Evolutionary conservation across 1,284 basidiomycete genomes (phyloP).

Genomic region (Ceratobasidium sp.): DNA sequence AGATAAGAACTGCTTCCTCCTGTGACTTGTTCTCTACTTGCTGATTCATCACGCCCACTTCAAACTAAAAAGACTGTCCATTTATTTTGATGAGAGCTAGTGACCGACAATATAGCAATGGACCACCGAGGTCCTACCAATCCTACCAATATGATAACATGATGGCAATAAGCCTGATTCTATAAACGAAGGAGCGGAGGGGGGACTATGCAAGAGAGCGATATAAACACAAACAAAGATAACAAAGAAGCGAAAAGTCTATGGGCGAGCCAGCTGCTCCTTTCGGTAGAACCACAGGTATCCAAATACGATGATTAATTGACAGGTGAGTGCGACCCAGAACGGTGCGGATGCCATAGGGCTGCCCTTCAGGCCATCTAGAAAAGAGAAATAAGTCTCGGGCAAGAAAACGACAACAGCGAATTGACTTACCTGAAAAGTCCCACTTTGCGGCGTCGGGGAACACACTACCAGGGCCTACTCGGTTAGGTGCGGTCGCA

Average conservation of each 20-base stretch:
- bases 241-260: conserved; percentile 32
- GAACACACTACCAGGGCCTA: conserved; percentile 90
- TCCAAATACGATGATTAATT: conserved; percentile 85
- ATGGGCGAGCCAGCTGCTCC: conserved; percentile 69
- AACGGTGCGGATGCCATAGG: conserved; percentile 85
- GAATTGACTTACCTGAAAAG: conserved; percentile 67
- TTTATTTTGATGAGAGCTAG: conserved; percentile 45
- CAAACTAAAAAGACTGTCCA: conserved; percentile 42
- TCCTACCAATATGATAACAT: conserved; percentile 43
- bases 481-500: conserved; percentile 83
- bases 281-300: conserved; percentile 97
- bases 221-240: conserved; percentile 34
- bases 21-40: neutral
- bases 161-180: conserved; percentile 26
- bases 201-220: conserved; percentile 42
- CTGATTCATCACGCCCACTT: neutral
- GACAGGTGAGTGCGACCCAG: conserved; percentile 86
- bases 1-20: neutral
- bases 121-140: conserved; percentile 18
- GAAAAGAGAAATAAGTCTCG: conserved; percentile 46
- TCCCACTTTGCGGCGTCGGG: conserved; percentile 93
- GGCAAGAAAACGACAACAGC: conserved; percentile 34
- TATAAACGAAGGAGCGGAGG: conserved; percentile 37
- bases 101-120: conserved; percentile 45
- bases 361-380: conserved; percentile 62